phyloP scores from a whole-genome alignment of 345 rosid species.

The Citrus maxima region DNA sequence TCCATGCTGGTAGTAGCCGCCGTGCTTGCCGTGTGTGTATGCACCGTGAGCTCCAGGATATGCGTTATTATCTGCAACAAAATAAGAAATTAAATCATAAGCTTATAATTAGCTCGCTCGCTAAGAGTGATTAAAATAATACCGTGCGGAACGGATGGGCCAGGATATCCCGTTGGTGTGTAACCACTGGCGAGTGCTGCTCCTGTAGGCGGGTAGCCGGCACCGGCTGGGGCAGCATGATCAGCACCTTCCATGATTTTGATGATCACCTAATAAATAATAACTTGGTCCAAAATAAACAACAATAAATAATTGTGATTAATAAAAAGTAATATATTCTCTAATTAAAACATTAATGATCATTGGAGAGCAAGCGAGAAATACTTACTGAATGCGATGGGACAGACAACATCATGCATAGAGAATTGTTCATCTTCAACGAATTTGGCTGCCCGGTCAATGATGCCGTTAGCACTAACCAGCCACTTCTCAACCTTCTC shows the following conservation, averaged over 20 bases:
- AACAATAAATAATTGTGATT: neutral
- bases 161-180: constrained; percentile 66
- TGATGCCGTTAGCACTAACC: too few species aligned
- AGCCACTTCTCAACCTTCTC: too few species aligned
- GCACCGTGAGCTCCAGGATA: neutral
- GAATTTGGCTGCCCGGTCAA: too few species aligned
- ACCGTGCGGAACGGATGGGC: constrained; percentile 47
- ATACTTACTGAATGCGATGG: neutral
- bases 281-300: neutral
- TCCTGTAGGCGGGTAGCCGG: constrained; percentile 29
- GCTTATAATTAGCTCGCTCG: neutral
- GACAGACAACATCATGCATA: too few species aligned
- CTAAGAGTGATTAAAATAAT: neutral
- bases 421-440: too few species aligned
- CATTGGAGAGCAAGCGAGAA: neutral
- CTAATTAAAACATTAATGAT: too few species aligned
- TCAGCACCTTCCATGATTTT: neutral
- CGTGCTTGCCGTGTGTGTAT: neutral
- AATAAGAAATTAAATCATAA: too few species aligned
- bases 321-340: too few species aligned
- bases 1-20: neutral
- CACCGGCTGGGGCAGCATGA: neutral
- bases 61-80: neutral
- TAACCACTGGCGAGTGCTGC: constrained; percentile 48
- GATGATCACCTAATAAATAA: neutral